Evolutionary conservation across 2,329 filamentous ascomycete genomes (phyloP).

Genomic region (Colletotrichum camelliae): DNA sequence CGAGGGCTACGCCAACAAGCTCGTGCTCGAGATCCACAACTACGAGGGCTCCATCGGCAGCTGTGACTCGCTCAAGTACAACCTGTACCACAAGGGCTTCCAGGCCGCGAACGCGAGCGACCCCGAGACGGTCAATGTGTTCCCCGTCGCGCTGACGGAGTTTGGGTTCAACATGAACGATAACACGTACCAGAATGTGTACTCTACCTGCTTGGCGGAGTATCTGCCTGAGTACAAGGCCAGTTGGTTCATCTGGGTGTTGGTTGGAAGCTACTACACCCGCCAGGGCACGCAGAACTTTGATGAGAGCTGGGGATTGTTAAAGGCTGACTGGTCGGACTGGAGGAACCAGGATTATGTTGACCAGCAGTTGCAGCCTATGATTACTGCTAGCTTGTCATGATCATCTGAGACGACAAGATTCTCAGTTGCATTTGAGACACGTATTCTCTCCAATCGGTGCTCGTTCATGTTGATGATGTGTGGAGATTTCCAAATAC

Average conservation of each 20-base stretch:
- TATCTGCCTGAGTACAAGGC: constrained; percentile 54
- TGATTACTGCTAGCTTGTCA: no score
- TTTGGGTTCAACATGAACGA: constrained; percentile 59
- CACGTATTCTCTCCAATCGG: no score
- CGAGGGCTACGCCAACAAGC: constrained; percentile 54
- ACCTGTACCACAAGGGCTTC: constrained; percentile 58
- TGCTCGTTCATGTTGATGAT: no score
- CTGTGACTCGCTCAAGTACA: constrained; percentile 51
- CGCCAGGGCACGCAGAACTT: constrained; percentile 56
- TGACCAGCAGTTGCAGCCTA: constrained; percentile 36
- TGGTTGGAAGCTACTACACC: constrained; percentile 65
- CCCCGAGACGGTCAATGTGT: constrained; percentile 39
- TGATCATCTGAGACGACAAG: no score
- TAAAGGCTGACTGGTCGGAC: constrained; percentile 58
- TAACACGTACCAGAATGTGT: constrained; percentile 50
- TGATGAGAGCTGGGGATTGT: constrained; percentile 63
- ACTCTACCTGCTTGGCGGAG: constrained; percentile 55
- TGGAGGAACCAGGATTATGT: constrained; percentile 53
- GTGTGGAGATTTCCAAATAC: no score
- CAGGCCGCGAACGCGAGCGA: constrained; percentile 49
- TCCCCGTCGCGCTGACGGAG: constrained; percentile 53
- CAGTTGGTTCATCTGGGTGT: constrained; percentile 64
- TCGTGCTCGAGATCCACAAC: constrained; percentile 67
- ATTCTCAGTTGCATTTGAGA: no score
- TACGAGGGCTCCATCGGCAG: constrained; percentile 57